Evolutionary conservation across 768 basidiomycete genomes (phyloP).

Genomic region (Pisolithus marmoratus): DNA sequence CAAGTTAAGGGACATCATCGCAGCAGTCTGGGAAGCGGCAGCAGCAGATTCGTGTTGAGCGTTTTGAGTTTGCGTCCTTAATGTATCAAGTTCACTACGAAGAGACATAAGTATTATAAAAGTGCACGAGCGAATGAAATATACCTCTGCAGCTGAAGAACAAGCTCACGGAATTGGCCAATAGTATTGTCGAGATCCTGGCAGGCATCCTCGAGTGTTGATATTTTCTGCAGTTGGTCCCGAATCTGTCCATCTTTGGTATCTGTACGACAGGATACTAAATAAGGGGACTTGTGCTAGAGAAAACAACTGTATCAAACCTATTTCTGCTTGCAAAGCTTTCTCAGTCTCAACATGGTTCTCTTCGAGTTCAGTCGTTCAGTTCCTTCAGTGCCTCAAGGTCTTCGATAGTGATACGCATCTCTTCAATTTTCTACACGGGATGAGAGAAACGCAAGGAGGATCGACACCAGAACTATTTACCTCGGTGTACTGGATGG

Average conservation of each 20-base stretch:
- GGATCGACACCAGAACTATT: conserved; percentile 2
- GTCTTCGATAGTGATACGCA: conserved; percentile 94
- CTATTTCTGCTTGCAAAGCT: conserved; percentile 81
- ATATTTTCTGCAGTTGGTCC: conserved; percentile 60
- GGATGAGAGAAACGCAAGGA: neutral
- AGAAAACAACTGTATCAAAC: conserved; percentile 36
- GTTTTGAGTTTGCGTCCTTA: conserved; percentile 81
- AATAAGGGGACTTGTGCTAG: neutral
- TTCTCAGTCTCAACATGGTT: conserved; percentile 94
- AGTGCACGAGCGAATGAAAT: conserved; percentile 7
- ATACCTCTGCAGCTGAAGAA: conserved; percentile 75
- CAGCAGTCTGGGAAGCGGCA: conserved; percentile 83
- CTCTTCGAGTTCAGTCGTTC: conserved; percentile 94
- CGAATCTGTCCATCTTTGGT: conserved; percentile 65
- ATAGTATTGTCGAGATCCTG: conserved; percentile 87
- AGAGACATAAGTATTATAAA: neutral
- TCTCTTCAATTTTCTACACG: conserved; percentile 90
- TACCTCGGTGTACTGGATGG: conserved; percentile 87
- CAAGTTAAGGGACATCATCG: conserved; percentile 91
- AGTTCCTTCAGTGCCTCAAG: conserved; percentile 94
- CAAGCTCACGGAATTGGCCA: conserved; percentile 87
- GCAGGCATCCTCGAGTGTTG: conserved; percentile 69
- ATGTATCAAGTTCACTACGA: conserved; percentile 75
- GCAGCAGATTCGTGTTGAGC: conserved; percentile 79
- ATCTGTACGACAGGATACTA: conserved; percentile 36